phyloP scores from a whole-genome alignment of 2,329 filamentous ascomycete genomes.

The Colletotrichum euphorbiae region DNA sequence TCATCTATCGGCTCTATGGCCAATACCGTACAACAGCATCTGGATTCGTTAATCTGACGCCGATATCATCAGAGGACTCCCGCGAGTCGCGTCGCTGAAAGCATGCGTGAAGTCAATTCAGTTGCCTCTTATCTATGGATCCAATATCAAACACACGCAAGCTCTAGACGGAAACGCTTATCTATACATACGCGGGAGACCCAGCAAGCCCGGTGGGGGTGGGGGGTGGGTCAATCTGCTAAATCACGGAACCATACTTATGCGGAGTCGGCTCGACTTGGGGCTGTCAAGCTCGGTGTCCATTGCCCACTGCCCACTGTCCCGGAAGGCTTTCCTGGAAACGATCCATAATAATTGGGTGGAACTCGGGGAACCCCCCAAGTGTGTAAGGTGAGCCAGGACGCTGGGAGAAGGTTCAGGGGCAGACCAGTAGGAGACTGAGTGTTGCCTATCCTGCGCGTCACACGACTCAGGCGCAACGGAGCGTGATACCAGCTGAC shows the following conservation, averaged over 20 bases:
- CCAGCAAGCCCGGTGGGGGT: conserved; percentile 8
- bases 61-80: conserved; percentile 25
- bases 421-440: conserved; percentile 1
- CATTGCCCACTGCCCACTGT: neutral
- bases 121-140: conserved; percentile 14
- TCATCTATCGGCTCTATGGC: conserved; percentile 19
- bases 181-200: conserved; percentile 24
- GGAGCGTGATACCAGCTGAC: neutral
- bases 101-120: conserved; percentile 19
- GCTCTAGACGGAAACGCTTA: conserved; percentile 31
- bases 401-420: conserved; percentile 20
- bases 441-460: neutral
- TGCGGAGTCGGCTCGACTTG: conserved; percentile 10
- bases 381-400: conserved; percentile 19
- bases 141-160: conserved; percentile 24
- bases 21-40: conserved; percentile 17
- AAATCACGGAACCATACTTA: neutral
- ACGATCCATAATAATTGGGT: conserved; percentile 17
- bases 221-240: too few relatives aligned
- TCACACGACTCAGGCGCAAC: conserved; percentile 29
- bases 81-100: conserved; percentile 21
- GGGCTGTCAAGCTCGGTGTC: conserved; percentile 2
- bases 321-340: neutral
- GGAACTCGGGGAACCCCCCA: conserved; percentile 30
- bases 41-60: conserved; percentile 18